A percentile compares a stretch with the other conserved stretches of the same genome.
Conservation (phyloP, 805 yeast species). For the Saccharomycopsis sp. region DNA sequence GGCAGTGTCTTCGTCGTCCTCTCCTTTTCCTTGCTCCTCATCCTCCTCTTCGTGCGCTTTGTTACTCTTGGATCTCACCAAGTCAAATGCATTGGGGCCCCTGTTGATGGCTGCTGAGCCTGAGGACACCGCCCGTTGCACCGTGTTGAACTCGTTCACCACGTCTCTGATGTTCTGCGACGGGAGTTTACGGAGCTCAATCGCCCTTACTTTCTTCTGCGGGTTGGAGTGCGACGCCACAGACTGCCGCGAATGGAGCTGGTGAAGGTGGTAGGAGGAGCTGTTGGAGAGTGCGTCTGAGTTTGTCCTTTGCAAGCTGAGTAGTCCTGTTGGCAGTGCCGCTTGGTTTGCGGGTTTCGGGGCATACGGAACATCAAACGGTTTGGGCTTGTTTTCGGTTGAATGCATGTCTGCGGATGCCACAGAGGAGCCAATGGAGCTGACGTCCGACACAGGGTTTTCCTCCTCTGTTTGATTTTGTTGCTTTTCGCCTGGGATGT, state of each 20-base stretch:
- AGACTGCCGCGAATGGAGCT: not conserved
- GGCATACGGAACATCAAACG: too few species aligned
- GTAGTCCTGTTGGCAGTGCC: too few species aligned
- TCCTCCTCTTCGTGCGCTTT: not conserved
- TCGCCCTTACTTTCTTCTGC: slow-evolving; percentile 15
- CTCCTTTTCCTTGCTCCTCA: too few species aligned
- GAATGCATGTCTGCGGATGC: slow-evolving; percentile 3
- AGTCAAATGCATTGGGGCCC: slow-evolving; percentile 20
- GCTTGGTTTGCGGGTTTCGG: too few species aligned
- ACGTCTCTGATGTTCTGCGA: slow-evolving; percentile 38
- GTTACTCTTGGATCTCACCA: not conserved
- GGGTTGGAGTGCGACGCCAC: slow-evolving; percentile 1
- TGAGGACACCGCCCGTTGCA: not conserved
- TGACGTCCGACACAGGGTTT: not conserved
- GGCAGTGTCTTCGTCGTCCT: too few species aligned
- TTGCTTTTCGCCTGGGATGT: too few species aligned
- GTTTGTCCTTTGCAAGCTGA: too few species aligned
- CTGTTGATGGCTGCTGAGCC: not conserved
- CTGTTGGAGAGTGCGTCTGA: too few species aligned
- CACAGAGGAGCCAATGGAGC: slow-evolving; percentile 10
- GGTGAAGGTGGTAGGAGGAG: not conserved
- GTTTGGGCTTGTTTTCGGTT: not conserved
- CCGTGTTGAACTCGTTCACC: slow-evolving; percentile 33
- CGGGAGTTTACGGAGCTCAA: slow-evolving; percentile 25
- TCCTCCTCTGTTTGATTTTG: too few species aligned